These are phyloP conservation scores for Cutaneotrichosporon dermatis DNA, from an alignment of 1,284 basidiomycete genomes.

Conservation along the genomic window DNA sequence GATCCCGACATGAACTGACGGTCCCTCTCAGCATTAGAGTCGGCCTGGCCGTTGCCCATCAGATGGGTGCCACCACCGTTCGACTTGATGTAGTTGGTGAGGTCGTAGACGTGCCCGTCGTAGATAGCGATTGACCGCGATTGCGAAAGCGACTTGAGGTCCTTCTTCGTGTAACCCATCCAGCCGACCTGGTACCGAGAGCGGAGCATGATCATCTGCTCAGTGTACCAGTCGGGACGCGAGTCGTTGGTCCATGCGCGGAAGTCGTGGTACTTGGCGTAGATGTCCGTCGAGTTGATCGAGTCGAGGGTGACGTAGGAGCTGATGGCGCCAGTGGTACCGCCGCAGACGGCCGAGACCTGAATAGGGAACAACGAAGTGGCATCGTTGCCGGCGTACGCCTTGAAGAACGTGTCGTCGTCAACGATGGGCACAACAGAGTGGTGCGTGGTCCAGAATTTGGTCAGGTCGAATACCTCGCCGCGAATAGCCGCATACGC, in stretches of 20 bases:
- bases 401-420: constrained; percentile 57
- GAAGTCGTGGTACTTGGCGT: constrained; percentile 92
- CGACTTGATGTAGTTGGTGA: constrained; percentile 67
- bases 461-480: constrained; percentile 60
- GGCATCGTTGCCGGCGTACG: constrained; percentile 75
- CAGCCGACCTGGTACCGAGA: constrained; percentile 85
- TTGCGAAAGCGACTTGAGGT: constrained; percentile 67
- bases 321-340: constrained; percentile 71
- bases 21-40: constrained; percentile 51
- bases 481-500: constrained; percentile 81
- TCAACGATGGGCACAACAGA: constrained; percentile 71
- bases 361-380: constrained; percentile 90
- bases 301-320: constrained; percentile 78
- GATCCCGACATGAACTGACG: constrained; percentile 67
- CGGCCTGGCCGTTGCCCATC: constrained; percentile 54
- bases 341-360: constrained; percentile 90
- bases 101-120: constrained; percentile 79
- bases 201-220: constrained; percentile 83
- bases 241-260: constrained; percentile 78
- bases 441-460: constrained; percentile 55
- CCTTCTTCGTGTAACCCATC: constrained; percentile 76
- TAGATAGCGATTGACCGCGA: constrained; percentile 70
- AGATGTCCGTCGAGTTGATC: constrained; percentile 68
- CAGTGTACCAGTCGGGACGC: constrained; percentile 96
- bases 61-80: constrained; percentile 54